phyloP scores from a whole-genome alignment of 768 basidiomycete genomes.

The Sporobolomyces pararoseus region DNA sequence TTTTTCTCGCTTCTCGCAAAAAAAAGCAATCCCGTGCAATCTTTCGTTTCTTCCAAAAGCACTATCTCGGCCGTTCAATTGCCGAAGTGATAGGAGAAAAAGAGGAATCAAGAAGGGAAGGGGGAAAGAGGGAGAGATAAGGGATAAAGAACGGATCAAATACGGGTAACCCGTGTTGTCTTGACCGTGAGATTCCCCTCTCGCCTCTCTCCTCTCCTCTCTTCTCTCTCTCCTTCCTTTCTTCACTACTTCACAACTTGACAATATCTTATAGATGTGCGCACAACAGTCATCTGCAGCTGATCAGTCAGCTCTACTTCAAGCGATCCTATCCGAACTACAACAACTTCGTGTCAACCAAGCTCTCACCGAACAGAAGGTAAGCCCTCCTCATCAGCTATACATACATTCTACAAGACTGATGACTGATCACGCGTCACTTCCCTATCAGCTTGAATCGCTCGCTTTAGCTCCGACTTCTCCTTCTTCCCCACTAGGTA shows the following conservation, averaged over 20 bases:
- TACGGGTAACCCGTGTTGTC: neutral
- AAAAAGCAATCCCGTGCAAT: too few relatives aligned
- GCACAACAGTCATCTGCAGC: neutral
- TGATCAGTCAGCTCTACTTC: slow-evolving; percentile 25
- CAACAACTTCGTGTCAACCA: slow-evolving; percentile 34
- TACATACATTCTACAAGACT: too few relatives aligned
- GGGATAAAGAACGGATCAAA: too few relatives aligned
- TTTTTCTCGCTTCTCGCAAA: too few relatives aligned
- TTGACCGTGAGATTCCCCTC: too few relatives aligned
- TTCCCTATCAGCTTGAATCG: slow-evolving; percentile 23
- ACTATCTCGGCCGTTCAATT: too few relatives aligned
- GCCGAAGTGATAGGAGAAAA: too few relatives aligned
- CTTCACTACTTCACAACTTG: neutral
- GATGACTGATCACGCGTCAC: too few relatives aligned
- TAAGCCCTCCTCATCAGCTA: slow-evolving; percentile 15
- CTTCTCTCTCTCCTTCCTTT: neutral
- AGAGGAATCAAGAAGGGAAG: too few relatives aligned
- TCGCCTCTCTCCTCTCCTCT: neutral
- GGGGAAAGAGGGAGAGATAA: too few relatives aligned
- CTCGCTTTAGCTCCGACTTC: slow-evolving; percentile 16
- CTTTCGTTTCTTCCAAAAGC: too few relatives aligned
- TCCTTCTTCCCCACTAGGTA: slow-evolving; percentile 15
- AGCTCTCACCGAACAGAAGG: slow-evolving; percentile 18
- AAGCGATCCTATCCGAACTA: slow-evolving; percentile 41
- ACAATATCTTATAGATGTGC: slow-evolving; percentile 3